These are phyloP conservation scores for Claviceps humidiphila DNA, from an alignment of 2,329 filamentous ascomycete genomes.

Conservation along the genomic window DNA sequence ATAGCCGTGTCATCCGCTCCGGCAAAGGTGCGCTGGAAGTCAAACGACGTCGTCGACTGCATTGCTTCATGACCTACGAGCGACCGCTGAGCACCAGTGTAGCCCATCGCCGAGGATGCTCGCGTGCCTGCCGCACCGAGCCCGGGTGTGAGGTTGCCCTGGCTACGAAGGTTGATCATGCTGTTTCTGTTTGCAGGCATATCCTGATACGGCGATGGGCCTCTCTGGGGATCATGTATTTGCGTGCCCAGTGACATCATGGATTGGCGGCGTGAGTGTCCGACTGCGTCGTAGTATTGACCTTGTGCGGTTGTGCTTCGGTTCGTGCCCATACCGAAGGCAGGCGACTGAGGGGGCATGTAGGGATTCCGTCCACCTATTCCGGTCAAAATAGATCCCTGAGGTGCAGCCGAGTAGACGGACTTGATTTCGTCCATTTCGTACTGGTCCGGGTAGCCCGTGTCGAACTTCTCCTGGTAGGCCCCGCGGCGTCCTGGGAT, in stretches of 20 bases:
- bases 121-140: slow-evolving; percentile 20
- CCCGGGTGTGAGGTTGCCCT: slow-evolving; percentile 33
- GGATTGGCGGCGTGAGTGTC: slow-evolving; percentile 52
- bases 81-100: slow-evolving; percentile 31
- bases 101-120: slow-evolving; percentile 35
- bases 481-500: slow-evolving; percentile 81
- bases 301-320: slow-evolving; percentile 26
- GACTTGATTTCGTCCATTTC: slow-evolving; percentile 99
- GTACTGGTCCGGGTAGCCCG: slow-evolving; percentile 61
- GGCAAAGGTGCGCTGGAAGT: slow-evolving; percentile 43
- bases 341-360: slow-evolving; percentile 74
- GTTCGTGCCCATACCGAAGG: slow-evolving; percentile 42
- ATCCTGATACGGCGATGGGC: slow-evolving; percentile 47
- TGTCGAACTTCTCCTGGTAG: slow-evolving; percentile 49
- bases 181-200: slow-evolving; percentile 39
- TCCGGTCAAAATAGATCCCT: slow-evolving; percentile 74
- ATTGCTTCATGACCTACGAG: slow-evolving; percentile 33
- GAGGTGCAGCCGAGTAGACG: slow-evolving; percentile 84
- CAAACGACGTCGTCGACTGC: slow-evolving; percentile 40
- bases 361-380: slow-evolving; percentile 61
- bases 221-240: slow-evolving; percentile 31
- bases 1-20: slow-evolving; percentile 73
- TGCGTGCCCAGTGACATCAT: slow-evolving; percentile 52
- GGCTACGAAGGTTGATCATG: slow-evolving; percentile 45
- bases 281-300: slow-evolving; percentile 35